Percentiles rank a stretch among this genome's conserved stretches.
These are phyloP conservation scores for Cichorium intybus DNA, from an alignment of 140 eudicot species.

Conservation along the genomic window DNA sequence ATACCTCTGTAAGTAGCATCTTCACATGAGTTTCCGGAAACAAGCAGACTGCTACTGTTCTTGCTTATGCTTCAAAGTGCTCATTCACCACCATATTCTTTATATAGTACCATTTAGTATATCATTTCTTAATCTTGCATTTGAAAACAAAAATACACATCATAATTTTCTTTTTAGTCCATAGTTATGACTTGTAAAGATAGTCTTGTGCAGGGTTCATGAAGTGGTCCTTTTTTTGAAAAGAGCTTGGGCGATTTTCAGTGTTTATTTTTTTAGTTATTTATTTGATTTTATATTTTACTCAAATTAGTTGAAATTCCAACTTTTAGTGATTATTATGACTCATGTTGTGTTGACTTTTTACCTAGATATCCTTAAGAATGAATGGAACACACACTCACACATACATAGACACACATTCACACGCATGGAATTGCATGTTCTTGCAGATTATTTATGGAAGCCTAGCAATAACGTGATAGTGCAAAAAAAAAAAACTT, in stretches of 20 bases:
- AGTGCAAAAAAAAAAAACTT: slow-evolving; percentile 21
- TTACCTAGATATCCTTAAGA: too few species aligned
- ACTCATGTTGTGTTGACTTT: too few species aligned
- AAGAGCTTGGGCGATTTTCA: too few species aligned
- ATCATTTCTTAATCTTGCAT: neutral
- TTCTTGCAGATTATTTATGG: slow-evolving; percentile 39
- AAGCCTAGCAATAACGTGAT: slow-evolving; percentile 30
- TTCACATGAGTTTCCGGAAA: slow-evolving; percentile 52
- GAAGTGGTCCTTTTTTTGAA: too few species aligned
- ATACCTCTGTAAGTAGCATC: slow-evolving; percentile 90
- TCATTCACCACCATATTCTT: neutral
- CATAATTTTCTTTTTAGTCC: slow-evolving; percentile 3
- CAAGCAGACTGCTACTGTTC: neutral
- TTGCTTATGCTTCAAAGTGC: neutral
- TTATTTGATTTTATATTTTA: neutral
- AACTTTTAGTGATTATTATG: too few species aligned
- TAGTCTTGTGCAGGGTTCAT: slow-evolving; percentile 3
- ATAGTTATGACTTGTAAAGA: slow-evolving; percentile 7
- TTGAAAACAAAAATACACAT: neutral
- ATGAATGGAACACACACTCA: too few species aligned
- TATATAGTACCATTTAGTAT: neutral
- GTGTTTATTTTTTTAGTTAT: too few species aligned
- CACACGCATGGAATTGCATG: slow-evolving; percentile 15
- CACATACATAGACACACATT: too few species aligned
- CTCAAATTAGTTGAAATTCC: too few species aligned